Percentiles rank a stretch among this genome's conserved stretches.
phyloP scores from a whole-genome alignment of 1,284 basidiomycete species.

The Inonotus obliquus region DNA sequence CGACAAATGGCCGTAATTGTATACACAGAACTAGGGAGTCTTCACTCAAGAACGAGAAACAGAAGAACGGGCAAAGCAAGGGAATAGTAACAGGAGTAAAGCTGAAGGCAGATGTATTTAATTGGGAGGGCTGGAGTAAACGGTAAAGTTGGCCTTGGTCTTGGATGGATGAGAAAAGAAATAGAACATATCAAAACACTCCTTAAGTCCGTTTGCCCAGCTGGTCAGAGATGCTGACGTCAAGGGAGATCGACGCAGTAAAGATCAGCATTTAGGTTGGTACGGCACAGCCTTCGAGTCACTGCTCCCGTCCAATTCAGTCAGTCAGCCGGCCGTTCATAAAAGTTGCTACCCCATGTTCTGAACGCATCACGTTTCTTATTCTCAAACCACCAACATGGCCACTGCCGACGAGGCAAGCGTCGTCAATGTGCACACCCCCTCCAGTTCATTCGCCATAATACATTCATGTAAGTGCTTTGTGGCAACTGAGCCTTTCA shows the following conservation, averaged over 20 bases:
- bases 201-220: too few relatives aligned
- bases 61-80: not conserved
- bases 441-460: constrained; percentile 64
- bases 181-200: too few relatives aligned
- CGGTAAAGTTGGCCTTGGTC: not conserved
- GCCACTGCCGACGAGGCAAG: constrained; percentile 19
- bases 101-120: not conserved
- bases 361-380: not conserved
- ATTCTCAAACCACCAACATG: not conserved
- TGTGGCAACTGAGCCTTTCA: constrained; percentile 1
- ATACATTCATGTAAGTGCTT: constrained; percentile 53
- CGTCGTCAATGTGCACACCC: constrained; percentile 69
- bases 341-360: too few relatives aligned
- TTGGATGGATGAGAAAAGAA: too few relatives aligned
- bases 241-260: not conserved
- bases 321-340: not conserved
- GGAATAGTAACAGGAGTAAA: not conserved
- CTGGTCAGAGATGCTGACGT: too few relatives aligned
- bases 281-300: not conserved
- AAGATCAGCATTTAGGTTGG: not conserved
- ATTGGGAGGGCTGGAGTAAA: constrained; percentile 13
- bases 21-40: not conserved
- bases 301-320: not conserved
- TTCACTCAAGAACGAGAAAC: not conserved
- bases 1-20: not conserved